Evolutionary conservation across 2,329 filamentous ascomycete genomes (phyloP).

Genomic region (Neofusicoccum cordaticola): DNA sequence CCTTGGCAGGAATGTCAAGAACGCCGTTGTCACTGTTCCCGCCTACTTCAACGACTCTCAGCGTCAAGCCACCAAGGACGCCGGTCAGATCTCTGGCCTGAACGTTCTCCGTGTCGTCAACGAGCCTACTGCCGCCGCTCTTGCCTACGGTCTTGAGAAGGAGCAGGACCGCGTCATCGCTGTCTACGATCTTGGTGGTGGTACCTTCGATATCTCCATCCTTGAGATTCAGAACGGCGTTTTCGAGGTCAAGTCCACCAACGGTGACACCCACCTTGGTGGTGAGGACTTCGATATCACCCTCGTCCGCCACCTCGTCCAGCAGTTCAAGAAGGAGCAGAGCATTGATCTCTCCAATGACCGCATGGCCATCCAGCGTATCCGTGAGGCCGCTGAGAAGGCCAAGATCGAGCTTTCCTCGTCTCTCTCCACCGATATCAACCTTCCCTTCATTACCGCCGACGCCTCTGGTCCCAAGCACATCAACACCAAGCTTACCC

Average conservation of each 20-base stretch:
- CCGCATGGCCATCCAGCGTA: slow-evolving; percentile 98
- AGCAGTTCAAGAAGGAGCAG: slow-evolving; percentile 95
- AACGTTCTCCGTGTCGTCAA: slow-evolving; percentile 98
- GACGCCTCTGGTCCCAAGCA: slow-evolving; percentile 95
- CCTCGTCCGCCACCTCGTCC: slow-evolving; percentile 87
- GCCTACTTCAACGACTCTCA: slow-evolving; percentile 99
- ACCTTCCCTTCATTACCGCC: slow-evolving; percentile 97
- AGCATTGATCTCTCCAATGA: slow-evolving; percentile 85
- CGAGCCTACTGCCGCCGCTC: slow-evolving; percentile 92
- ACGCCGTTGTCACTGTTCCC: slow-evolving; percentile 93
- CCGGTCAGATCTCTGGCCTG: slow-evolving; percentile 90
- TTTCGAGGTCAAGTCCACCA: slow-evolving; percentile 98
- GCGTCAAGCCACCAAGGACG: slow-evolving; percentile 97
- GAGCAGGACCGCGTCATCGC: slow-evolving; percentile 84
- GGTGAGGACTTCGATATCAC: slow-evolving; percentile 97
- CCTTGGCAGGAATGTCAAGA: slow-evolving; percentile 86
- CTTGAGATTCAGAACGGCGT: slow-evolving; percentile 97
- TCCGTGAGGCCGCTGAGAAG: slow-evolving; percentile 97
- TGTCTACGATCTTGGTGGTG: slow-evolving; percentile 96
- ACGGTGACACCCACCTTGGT: slow-evolving; percentile 97
- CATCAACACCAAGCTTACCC: slow-evolving; percentile 93
- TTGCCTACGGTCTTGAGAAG: slow-evolving; percentile 96
- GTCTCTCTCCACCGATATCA: slow-evolving; percentile 93
- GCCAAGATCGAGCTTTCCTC: slow-evolving; percentile 99
- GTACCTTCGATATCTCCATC: slow-evolving; percentile 98